phyloP scores from a whole-genome alignment of 441 rosid species.

The Hura crepitans region DNA sequence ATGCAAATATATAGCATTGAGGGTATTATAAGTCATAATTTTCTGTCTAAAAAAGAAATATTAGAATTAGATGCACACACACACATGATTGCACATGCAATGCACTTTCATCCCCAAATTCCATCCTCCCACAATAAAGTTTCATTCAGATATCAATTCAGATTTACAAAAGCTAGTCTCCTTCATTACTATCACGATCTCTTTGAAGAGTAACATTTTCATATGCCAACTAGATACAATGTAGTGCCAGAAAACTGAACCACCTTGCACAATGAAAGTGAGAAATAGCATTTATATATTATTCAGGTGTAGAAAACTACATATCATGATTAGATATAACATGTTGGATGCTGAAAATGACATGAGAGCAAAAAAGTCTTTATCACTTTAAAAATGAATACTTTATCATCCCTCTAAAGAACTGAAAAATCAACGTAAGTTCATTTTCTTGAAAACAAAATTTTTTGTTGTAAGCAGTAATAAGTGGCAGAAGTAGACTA shows the following conservation, averaged over 20 bases:
- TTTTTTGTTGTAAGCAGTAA: too few species aligned
- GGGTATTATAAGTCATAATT: not conserved
- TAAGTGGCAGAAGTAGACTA: not conserved
- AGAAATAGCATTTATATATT: slow-evolving; percentile 3
- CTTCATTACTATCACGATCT: not conserved
- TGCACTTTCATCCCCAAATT: not conserved
- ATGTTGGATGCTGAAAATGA: not conserved
- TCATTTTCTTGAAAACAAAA: not conserved
- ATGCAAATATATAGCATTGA: not conserved
- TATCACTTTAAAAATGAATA: not conserved
- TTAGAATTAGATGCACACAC: not conserved
- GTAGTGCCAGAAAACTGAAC: not conserved
- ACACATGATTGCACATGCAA: not conserved
- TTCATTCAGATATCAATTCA: too few species aligned
- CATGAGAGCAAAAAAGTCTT: not conserved
- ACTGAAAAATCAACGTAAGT: not conserved
- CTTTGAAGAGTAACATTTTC: not conserved
- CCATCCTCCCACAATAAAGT: too few species aligned
- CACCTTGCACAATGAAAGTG: not conserved
- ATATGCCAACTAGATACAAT: not conserved
- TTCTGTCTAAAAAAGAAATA: not conserved
- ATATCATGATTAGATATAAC: slow-evolving; percentile 4
- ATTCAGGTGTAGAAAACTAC: not conserved
- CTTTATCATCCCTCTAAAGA: not conserved
- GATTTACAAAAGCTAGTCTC: not conserved